These are phyloP conservation scores for Smallanthus sonchifolius DNA, from an alignment of 129 eudicot species.

Conservation along the genomic window DNA sequence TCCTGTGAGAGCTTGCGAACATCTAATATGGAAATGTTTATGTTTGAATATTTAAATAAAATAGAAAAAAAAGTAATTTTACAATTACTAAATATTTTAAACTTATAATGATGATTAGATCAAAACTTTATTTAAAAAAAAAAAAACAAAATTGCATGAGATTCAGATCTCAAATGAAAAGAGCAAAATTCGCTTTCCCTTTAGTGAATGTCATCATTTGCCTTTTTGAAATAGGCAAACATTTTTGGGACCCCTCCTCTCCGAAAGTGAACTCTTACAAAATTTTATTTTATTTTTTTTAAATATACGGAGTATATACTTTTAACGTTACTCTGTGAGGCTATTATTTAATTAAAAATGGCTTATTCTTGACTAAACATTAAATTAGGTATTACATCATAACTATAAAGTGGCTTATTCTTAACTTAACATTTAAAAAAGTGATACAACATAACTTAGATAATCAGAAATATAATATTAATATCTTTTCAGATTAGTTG, in stretches of 20 bases:
- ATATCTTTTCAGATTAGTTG: too few relatives aligned
- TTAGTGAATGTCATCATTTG: constrained; percentile 1
- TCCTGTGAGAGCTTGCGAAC: not conserved
- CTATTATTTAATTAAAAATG: not conserved
- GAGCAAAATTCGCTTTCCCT: not conserved
- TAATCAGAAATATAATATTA: too few relatives aligned
- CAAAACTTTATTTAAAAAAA: not conserved
- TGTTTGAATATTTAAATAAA: not conserved
- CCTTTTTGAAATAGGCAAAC: constrained; percentile 6
- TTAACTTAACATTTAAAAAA: too few relatives aligned
- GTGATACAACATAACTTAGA: too few relatives aligned
- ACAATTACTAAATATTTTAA: not conserved
- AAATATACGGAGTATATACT: not conserved
- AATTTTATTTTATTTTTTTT: not conserved
- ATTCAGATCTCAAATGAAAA: constrained; percentile 6
- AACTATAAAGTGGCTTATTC: not conserved
- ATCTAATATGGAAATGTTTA: not conserved
- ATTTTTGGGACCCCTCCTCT: constrained; percentile 6
- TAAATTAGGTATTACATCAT: not conserved
- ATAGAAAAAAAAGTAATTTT: not conserved
- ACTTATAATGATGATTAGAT: not conserved
- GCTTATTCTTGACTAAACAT: not conserved
- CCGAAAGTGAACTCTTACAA: not conserved
- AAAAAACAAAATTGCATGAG: not conserved
- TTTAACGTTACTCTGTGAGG: not conserved